A percentile compares a stretch with the other conserved stretches of the same genome.
phyloP scores from a whole-genome alignment of 2,329 filamentous ascomycete species.

The Botrytis aclada region DNA sequence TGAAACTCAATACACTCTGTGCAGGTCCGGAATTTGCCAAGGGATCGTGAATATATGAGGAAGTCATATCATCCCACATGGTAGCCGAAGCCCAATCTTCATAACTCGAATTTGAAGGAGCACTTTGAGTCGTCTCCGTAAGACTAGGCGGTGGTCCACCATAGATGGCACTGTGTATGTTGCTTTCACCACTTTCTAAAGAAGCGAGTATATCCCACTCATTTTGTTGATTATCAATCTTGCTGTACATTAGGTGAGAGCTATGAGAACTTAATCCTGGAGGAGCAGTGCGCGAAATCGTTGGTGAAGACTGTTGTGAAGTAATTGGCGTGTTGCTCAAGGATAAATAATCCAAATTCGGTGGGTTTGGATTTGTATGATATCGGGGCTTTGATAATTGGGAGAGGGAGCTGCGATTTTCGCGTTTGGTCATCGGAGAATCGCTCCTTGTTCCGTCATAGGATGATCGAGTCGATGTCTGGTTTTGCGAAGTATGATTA shows the following conservation, averaged over 20 bases:
- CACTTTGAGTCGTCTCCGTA: conserved; percentile 20
- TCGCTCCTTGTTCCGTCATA: conserved; percentile 30
- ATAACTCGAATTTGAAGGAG: conserved; percentile 26
- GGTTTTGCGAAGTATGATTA: conserved; percentile 24
- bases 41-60: conserved; percentile 42
- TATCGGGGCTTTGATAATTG: conserved; percentile 26
- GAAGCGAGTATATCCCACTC: conserved; percentile 80
- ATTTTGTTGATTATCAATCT: conserved; percentile 43
- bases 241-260: conserved; percentile 28
- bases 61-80: conserved; percentile 45
- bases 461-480: conserved; percentile 25
- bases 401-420: conserved; percentile 37
- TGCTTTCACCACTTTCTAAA: conserved; percentile 74
- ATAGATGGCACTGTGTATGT: conserved; percentile 82
- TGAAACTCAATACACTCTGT: conserved; percentile 57
- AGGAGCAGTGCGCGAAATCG: conserved; percentile 28
- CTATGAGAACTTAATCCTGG: conserved; percentile 27
- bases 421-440: conserved; percentile 42
- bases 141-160: conserved; percentile 53
- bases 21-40: conserved; percentile 37
- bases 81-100: conserved; percentile 53
- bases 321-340: conserved; percentile 47
- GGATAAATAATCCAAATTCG: conserved; percentile 60
- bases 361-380: conserved; percentile 33
- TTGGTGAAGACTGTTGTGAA: conserved; percentile 50